These are phyloP conservation scores for Coemansia sp. DNA, from an alignment of 192 early-diverging fungal species.

Conservation along the genomic window DNA sequence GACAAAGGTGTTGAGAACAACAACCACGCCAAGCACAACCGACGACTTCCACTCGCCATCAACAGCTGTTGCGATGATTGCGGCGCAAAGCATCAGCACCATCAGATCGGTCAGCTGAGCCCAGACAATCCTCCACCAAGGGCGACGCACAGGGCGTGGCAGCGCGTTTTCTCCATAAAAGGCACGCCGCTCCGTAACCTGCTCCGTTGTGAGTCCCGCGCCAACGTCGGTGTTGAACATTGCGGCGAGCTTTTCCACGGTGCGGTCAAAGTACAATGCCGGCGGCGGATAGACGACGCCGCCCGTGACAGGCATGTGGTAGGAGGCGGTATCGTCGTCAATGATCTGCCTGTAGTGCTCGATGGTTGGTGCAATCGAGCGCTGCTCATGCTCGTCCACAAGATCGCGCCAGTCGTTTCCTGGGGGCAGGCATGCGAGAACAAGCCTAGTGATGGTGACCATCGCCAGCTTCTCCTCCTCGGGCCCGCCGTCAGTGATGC, in stretches of 20 bases:
- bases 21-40: conserved; percentile 75
- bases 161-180: conserved; percentile 87
- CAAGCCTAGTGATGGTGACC: conserved; percentile 75
- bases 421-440: conserved; percentile 72
- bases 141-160: conserved; percentile 72
- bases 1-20: conserved; percentile 86
- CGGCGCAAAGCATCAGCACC: conserved; percentile 84
- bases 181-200: conserved; percentile 61
- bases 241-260: conserved; percentile 72
- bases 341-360: conserved; percentile 60
- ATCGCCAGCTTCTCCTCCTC: conserved; percentile 72
- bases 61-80: conserved; percentile 79
- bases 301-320: conserved; percentile 55
- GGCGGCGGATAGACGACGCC: conserved; percentile 54
- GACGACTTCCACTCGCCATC: conserved; percentile 80
- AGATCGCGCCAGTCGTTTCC: conserved; percentile 90
- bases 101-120: conserved; percentile 92
- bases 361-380: conserved; percentile 69
- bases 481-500: conserved; percentile 69
- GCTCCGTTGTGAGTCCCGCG: conserved; percentile 62
- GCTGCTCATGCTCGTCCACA: conserved; percentile 77
- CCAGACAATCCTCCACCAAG: conserved; percentile 77
- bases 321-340: conserved; percentile 47
- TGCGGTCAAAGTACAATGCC: conserved; percentile 92
- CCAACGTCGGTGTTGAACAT: conserved; percentile 77